Conservation (phyloP, 176 grass and related monocot species). For the Avena insularis region DNA sequence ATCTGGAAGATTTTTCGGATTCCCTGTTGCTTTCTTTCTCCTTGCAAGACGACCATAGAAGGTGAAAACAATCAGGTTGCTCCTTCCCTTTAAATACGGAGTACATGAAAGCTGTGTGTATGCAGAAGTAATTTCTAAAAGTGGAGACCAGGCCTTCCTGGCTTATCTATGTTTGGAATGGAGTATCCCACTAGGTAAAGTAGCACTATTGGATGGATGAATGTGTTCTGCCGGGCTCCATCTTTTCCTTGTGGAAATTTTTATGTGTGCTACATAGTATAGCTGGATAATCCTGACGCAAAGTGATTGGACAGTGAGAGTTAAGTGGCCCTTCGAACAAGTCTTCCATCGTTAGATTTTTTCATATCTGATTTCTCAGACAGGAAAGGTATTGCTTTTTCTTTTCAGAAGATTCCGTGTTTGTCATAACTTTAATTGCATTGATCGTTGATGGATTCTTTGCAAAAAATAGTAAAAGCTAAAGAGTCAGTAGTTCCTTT, state of each 20-base stretch:
- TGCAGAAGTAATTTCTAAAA: not conserved
- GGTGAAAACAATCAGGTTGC: not conserved
- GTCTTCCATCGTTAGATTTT: slow-evolving; percentile 25
- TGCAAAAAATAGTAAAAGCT: not conserved
- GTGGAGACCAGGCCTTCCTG: slow-evolving; percentile 7
- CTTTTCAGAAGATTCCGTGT: not conserved
- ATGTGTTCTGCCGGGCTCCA: slow-evolving; percentile 53
- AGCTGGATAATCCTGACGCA: slow-evolving; percentile 39
- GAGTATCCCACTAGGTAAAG: slow-evolving; percentile 54
- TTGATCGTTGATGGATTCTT: not conserved
- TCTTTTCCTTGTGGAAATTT: slow-evolving; percentile 56
- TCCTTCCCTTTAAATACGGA: not conserved
- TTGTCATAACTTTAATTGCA: not conserved
- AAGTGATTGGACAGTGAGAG: slow-evolving; percentile 45
- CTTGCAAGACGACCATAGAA: not conserved
- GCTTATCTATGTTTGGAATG: slow-evolving; percentile 44
- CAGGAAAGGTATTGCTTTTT: not conserved
- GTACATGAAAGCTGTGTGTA: not conserved
- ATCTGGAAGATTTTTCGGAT: not conserved
- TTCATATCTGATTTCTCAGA: slow-evolving; percentile 37
- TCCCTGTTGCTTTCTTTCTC: not conserved
- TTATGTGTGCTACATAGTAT: slow-evolving; percentile 49
- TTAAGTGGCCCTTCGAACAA: slow-evolving; percentile 49
- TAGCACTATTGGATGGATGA: slow-evolving; percentile 48
- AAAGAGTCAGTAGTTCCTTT: slow-evolving; percentile 3